Evolutionary conservation across 176 grass and related monocot genomes (phyloP).

Genomic region (Ensete ventricosum): DNA sequence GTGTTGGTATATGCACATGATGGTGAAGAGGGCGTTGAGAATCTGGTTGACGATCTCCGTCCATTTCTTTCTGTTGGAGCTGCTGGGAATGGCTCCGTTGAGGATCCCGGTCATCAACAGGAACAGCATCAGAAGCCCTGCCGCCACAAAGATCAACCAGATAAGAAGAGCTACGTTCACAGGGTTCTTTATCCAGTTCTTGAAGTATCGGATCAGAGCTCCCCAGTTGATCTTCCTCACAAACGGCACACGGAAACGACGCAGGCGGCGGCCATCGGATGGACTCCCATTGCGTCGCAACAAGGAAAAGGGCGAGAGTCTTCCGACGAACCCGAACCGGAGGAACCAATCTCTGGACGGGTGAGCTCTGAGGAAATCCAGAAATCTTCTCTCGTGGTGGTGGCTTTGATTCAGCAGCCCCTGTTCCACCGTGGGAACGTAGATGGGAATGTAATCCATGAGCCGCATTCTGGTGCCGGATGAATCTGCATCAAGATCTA

Average conservation of each 20-base stretch:
- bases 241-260: constrained; percentile 65
- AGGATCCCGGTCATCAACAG: constrained; percentile 68
- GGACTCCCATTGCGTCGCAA: not conserved
- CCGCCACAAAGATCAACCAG: constrained; percentile 50
- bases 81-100: constrained; percentile 44
- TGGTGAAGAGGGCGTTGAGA: constrained; percentile 92
- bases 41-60: constrained; percentile 79
- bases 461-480: constrained; percentile 18
- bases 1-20: constrained; percentile 94
- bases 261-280: not conserved
- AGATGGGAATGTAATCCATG: constrained; percentile 66
- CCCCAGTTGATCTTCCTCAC: constrained; percentile 55
- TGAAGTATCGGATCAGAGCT: constrained; percentile 39
- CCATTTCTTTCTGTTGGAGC: constrained; percentile 61
- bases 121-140: constrained; percentile 43
- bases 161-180: constrained; percentile 69
- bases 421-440: constrained; percentile 48
- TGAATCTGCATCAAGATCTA: not conserved
- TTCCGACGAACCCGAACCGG: constrained; percentile 42
- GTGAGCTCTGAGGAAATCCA: constrained; percentile 72
- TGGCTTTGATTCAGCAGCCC: constrained; percentile 20
- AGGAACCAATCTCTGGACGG: constrained; percentile 82
- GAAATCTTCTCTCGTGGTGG: constrained; percentile 41
- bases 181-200: constrained; percentile 69
- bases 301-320: constrained; percentile 22